phyloP scores from a whole-genome alignment of 2,329 filamentous ascomycete species.

The Aspergillus intermedius region DNA sequence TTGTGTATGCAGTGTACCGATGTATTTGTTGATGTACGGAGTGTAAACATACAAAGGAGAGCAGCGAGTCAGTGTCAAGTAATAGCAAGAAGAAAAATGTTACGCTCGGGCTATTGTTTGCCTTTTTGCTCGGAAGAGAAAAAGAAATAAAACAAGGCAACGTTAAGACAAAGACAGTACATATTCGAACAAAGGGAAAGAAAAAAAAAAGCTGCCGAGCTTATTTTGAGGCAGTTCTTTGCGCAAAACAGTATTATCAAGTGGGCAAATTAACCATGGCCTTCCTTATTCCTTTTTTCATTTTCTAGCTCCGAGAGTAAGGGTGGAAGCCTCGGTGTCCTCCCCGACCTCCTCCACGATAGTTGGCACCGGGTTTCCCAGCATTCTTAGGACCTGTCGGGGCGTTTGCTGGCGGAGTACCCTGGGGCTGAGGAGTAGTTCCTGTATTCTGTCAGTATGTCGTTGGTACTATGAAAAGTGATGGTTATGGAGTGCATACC shows the following conservation, averaged over 20 bases:
- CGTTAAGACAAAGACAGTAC: neutral
- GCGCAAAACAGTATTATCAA: neutral
- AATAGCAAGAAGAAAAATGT: no score
- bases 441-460: constrained; percentile 22
- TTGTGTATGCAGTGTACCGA: no score
- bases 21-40: no score
- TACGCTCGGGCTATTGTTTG: no score
- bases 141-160: neutral
- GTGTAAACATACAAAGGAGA: no score
- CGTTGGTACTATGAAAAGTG: constrained; percentile 5
- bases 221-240: neutral
- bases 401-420: constrained; percentile 66
- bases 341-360: constrained; percentile 79
- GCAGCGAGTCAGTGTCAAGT: no score
- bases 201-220: neutral
- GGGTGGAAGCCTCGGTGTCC: constrained; percentile 71
- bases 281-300: no score
- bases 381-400: constrained; percentile 96
- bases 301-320: constrained; percentile 48
- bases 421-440: constrained; percentile 39
- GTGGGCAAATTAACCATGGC: no score
- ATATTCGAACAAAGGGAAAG: neutral
- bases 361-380: constrained; percentile 84
- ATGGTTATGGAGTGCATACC: constrained; percentile 29
- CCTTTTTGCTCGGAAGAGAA: neutral